These are phyloP conservation scores for Pyrus bretschneideri DNA, from an alignment of 306 rosid genomes.

Conservation along the genomic window DNA sequence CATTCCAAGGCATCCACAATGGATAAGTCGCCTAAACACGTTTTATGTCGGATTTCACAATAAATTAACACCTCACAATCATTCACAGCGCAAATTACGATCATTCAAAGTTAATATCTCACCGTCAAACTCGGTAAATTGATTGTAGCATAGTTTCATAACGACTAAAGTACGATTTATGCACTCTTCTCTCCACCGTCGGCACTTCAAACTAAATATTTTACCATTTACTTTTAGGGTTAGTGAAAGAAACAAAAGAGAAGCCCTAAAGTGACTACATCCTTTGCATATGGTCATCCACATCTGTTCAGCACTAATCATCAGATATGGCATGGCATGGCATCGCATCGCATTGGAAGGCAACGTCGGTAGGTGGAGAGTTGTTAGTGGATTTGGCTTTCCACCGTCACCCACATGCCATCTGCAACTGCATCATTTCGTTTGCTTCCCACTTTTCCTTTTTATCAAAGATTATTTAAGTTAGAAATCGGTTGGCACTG, in stretches of 20 bases:
- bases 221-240: background rate
- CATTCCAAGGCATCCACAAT: too few relatives aligned
- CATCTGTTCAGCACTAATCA: conserved; percentile 24
- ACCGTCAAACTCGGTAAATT: background rate
- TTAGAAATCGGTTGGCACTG: background rate
- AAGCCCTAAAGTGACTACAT: background rate
- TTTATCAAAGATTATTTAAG: background rate
- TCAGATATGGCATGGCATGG: background rate
- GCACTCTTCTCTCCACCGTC: background rate
- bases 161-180: too few relatives aligned
- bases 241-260: background rate
- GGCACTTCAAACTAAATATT: background rate
- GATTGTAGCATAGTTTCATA: too few relatives aligned
- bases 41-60: background rate
- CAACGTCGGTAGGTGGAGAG: conserved; percentile 9
- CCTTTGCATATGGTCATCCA: background rate
- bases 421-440: background rate
- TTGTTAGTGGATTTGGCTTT: conserved; percentile 45
- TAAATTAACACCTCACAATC: too few relatives aligned
- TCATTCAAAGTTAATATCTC: background rate
- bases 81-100: too few relatives aligned
- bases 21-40: background rate
- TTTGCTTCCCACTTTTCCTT: background rate
- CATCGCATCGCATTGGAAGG: conserved; percentile 3
- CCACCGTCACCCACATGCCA: conserved; percentile 20